These are phyloP conservation scores for Didymella pinodella DNA, from an alignment of 2,329 filamentous ascomycete species.

Conservation along the genomic window DNA sequence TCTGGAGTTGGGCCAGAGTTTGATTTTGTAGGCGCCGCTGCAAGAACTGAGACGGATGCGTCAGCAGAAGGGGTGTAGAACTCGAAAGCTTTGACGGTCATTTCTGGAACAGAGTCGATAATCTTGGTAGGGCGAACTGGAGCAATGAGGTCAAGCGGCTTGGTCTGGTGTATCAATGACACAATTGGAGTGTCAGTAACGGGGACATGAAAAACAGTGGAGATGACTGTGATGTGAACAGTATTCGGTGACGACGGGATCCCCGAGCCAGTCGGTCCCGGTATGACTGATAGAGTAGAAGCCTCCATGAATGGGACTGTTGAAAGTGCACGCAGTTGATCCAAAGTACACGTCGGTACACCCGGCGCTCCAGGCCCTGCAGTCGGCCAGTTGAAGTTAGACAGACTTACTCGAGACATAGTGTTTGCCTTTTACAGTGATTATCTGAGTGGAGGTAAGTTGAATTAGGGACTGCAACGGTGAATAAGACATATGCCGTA, in stretches of 20 bases:
- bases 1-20: neutral
- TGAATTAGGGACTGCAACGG: neutral
- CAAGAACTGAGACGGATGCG: neutral
- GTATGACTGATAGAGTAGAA: neutral
- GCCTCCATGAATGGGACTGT: neutral
- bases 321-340: too few relatives aligned
- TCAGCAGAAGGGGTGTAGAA: neutral
- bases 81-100: neutral
- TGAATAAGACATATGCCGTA: neutral
- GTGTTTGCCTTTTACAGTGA: neutral
- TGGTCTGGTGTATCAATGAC: neutral
- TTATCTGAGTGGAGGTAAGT: neutral
- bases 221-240: neutral
- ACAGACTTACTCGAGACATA: conserved; percentile 1
- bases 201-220: neutral
- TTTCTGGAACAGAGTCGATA: neutral
- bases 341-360: neutral
- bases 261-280: neutral
- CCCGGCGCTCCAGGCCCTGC: neutral
- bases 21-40: neutral
- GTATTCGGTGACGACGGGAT: neutral
- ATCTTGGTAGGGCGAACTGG: neutral
- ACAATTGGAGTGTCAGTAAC: neutral
- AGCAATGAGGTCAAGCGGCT: neutral
- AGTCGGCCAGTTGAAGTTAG: conserved; percentile 1